Conservation (phyloP, 2,329 filamentous ascomycete genomes). For the Sclerotiophoma versabilis region DNA sequence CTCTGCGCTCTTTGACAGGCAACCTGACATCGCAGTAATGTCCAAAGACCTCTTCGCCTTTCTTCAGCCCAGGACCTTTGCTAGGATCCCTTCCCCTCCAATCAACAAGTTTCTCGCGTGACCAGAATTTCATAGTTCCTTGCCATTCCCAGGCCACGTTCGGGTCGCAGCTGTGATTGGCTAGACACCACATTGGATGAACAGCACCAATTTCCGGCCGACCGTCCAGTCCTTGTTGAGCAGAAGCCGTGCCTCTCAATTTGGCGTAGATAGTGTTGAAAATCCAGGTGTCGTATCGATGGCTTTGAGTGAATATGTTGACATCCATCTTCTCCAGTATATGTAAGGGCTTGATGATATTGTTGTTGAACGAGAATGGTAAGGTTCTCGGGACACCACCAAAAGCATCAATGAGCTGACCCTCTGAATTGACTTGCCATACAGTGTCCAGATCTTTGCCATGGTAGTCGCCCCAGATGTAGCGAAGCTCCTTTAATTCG, state of each 20-base stretch:
- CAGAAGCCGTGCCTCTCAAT: constrained; percentile 88
- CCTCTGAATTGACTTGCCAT: constrained; percentile 29
- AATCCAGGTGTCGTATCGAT: constrained; percentile 77
- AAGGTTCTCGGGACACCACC: constrained; percentile 62
- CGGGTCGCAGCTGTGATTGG: constrained; percentile 95
- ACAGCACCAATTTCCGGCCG: constrained; percentile 91
- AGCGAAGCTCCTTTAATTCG: constrained; percentile 66
- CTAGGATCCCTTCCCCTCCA: constrained; percentile 50
- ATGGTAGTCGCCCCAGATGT: constrained; percentile 70
- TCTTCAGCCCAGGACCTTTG: constrained; percentile 67
- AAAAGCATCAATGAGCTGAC: constrained; percentile 27
- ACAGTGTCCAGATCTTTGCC: constrained; percentile 30
- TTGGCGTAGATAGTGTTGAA: constrained; percentile 93
- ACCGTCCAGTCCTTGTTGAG: constrained; percentile 73
- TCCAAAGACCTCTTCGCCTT: constrained; percentile 85
- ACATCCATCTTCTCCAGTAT: constrained; percentile 85
- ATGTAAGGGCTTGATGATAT: constrained; percentile 76
- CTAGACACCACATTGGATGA: constrained; percentile 94
- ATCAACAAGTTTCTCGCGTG: constrained; percentile 64
- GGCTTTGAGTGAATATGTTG: constrained; percentile 68
- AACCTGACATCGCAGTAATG: constrained; percentile 92
- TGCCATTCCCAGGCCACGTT: constrained; percentile 96
- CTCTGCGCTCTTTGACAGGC: constrained; percentile 78
- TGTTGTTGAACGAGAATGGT: constrained; percentile 79
- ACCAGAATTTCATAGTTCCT: constrained; percentile 75